Conservation (phyloP, 1,284 basidiomycete genomes). For the Ceratobasidium sp. region DNA sequence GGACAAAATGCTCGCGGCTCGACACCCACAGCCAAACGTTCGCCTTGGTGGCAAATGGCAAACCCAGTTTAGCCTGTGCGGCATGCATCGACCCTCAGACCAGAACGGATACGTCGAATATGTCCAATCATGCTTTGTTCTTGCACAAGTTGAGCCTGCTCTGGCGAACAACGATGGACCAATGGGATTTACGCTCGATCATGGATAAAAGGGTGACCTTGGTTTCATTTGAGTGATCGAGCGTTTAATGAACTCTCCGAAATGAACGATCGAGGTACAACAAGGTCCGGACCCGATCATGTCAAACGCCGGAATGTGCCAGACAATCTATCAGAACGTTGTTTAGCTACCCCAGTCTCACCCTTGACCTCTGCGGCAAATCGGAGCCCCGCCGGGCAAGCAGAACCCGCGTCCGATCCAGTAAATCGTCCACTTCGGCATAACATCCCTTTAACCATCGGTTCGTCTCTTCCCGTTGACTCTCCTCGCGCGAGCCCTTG, state of each 20-base stretch:
- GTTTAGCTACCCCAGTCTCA: neutral
- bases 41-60: too few species aligned
- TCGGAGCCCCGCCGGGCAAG: conserved; percentile 13
- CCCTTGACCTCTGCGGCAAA: neutral
- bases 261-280: conserved; percentile 24
- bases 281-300: conserved; percentile 11
- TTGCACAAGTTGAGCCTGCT: neutral
- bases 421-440: conserved; percentile 80
- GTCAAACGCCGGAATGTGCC: conserved; percentile 4
- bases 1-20: too few species aligned
- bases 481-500: conserved; percentile 52
- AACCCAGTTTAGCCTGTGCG: too few species aligned
- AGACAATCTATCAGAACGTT: conserved; percentile 26
- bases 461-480: conserved; percentile 65
- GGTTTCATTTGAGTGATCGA: conserved; percentile 28
- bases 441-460: conserved; percentile 91
- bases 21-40: too few species aligned
- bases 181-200: neutral
- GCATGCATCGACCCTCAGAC: too few species aligned
- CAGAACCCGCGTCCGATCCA: conserved; percentile 69
- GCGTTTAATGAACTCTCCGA: conserved; percentile 5
- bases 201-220: conserved; percentile 3
- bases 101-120: neutral
- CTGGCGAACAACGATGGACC: neutral
- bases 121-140: neutral